Conservation (phyloP, 768 basidiomycete species). For the Kwoniella mangroviensis region DNA sequence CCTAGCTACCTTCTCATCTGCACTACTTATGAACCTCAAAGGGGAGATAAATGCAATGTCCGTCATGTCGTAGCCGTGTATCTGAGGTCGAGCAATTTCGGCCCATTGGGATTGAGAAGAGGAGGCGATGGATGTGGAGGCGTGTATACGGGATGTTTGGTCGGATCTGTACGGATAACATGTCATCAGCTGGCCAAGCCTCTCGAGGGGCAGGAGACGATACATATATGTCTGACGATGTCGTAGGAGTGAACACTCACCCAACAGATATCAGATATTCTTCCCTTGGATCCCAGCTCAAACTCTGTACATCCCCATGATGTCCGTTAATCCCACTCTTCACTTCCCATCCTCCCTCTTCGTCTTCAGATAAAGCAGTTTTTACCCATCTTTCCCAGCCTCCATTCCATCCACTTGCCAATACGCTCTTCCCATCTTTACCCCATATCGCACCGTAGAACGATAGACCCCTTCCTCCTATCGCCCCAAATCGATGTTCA, state of each 20-base stretch:
- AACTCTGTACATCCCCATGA: conserved; percentile 73
- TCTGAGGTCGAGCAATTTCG: conserved; percentile 88
- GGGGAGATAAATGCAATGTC: conserved; percentile 75
- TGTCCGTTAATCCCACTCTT: conserved; percentile 84
- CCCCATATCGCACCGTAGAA: conserved; percentile 92
- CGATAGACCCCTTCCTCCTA: conserved; percentile 83
- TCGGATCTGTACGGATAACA: conserved; percentile 66
- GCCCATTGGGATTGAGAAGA: conserved; percentile 40
- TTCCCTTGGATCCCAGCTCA: conserved; percentile 85
- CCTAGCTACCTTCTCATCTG: conserved; percentile 93
- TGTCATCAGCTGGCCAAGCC: too few relatives aligned
- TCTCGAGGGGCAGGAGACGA: too few relatives aligned
- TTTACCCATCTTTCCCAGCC: conserved; percentile 84
- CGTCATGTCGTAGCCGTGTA: conserved; percentile 93
- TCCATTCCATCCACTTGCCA: conserved; percentile 93
- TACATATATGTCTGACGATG: background rate
- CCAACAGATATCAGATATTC: conserved; percentile 84
- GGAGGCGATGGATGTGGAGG: conserved; percentile 39
- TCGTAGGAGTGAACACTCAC: conserved; percentile 60
- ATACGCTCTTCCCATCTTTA: conserved; percentile 65
- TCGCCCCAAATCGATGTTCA: conserved; percentile 86
- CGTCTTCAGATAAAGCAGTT: conserved; percentile 35
- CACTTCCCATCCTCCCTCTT: conserved; percentile 69
- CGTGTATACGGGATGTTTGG: conserved; percentile 90
- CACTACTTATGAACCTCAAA: conserved; percentile 82